phyloP scores from a whole-genome alignment of 2,329 filamentous ascomycete genomes.

The Sclerotiophoma versabilis region DNA sequence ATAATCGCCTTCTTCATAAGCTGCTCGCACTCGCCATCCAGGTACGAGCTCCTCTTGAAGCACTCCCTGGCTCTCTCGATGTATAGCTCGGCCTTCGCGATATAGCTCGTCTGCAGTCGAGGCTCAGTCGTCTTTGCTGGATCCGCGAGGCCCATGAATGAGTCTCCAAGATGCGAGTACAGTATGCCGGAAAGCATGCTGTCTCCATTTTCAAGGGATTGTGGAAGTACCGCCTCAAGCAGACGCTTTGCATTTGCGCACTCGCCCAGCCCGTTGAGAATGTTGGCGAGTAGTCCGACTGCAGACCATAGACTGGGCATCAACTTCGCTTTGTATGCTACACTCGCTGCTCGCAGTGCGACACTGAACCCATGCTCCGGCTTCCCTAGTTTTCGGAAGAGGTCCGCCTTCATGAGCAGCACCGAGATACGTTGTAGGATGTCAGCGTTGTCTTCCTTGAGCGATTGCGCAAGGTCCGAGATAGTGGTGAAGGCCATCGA shows the following conservation, averaged over 20 bases:
- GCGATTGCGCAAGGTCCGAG: slow-evolving; percentile 58
- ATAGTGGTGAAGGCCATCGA: slow-evolving; percentile 61
- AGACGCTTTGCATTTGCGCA: slow-evolving; percentile 72
- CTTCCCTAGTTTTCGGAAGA: slow-evolving; percentile 72
- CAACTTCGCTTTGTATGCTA: slow-evolving; percentile 73
- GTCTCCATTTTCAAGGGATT: slow-evolving; percentile 73
- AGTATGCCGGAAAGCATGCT: slow-evolving; percentile 68
- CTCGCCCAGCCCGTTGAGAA: slow-evolving; percentile 74
- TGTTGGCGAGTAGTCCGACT: slow-evolving; percentile 69
- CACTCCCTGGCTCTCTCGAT: slow-evolving; percentile 47
- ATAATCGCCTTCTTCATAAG: slow-evolving; percentile 83
- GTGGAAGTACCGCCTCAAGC: slow-evolving; percentile 73
- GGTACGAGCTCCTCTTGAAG: slow-evolving; percentile 72
- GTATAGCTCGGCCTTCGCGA: slow-evolving; percentile 44
- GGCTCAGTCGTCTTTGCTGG: slow-evolving; percentile 32
- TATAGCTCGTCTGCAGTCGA: slow-evolving; percentile 27
- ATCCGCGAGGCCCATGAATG: slow-evolving; percentile 79
- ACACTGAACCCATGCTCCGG: slow-evolving; percentile 79
- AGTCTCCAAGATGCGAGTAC: slow-evolving; percentile 76
- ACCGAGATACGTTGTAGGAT: slow-evolving; percentile 74
- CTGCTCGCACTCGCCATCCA: slow-evolving; percentile 76
- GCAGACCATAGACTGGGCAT: slow-evolving; percentile 77
- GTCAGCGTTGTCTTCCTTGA: slow-evolving; percentile 65
- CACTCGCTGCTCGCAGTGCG: slow-evolving; percentile 75
- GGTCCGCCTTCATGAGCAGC: slow-evolving; percentile 73